phyloP scores from a whole-genome alignment of 805 yeast species.

The Blastobotrys muscicola region DNA sequence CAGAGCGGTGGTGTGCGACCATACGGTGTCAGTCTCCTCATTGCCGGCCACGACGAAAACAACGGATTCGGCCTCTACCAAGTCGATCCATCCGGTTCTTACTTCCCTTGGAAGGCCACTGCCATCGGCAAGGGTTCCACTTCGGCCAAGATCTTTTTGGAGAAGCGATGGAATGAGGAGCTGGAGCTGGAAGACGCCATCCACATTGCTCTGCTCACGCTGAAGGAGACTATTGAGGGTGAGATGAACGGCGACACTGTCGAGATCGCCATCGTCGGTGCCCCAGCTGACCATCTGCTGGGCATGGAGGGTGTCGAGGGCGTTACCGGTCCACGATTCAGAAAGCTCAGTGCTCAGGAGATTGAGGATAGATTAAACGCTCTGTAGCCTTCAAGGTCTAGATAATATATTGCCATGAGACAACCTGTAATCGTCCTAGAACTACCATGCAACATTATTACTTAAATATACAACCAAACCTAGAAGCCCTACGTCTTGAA shows the following conservation, averaged over 20 bases:
- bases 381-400: slow-evolving; percentile 36
- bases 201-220: slow-evolving; percentile 86
- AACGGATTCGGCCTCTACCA: slow-evolving; percentile 79
- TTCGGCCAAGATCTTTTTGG: slow-evolving; percentile 95
- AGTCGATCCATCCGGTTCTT: slow-evolving; percentile 96
- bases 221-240: slow-evolving; percentile 95
- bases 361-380: slow-evolving; percentile 93
- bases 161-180: slow-evolving; percentile 97
- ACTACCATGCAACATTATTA: no score
- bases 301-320: slow-evolving; percentile 74
- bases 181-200: slow-evolving; percentile 96
- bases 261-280: slow-evolving; percentile 82
- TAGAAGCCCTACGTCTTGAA: slow-evolving; percentile 33
- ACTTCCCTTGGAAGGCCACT: slow-evolving; percentile 99
- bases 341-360: slow-evolving; percentile 78
- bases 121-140: slow-evolving; percentile 95
- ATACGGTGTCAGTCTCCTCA: slow-evolving; percentile 89
- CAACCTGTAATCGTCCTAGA: no score
- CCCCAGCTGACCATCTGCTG: slow-evolving; percentile 66
- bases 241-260: slow-evolving; percentile 95
- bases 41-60: slow-evolving; percentile 86
- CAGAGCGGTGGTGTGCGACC: slow-evolving; percentile 99
- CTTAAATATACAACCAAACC: neutral
- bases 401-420: neutral
- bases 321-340: slow-evolving; percentile 82